Evolutionary conservation across 2,329 filamentous ascomycete species (phyloP), one percentile per base, ranked within the genome.

Genomic region (Aspergillus caelatus): DNA sequence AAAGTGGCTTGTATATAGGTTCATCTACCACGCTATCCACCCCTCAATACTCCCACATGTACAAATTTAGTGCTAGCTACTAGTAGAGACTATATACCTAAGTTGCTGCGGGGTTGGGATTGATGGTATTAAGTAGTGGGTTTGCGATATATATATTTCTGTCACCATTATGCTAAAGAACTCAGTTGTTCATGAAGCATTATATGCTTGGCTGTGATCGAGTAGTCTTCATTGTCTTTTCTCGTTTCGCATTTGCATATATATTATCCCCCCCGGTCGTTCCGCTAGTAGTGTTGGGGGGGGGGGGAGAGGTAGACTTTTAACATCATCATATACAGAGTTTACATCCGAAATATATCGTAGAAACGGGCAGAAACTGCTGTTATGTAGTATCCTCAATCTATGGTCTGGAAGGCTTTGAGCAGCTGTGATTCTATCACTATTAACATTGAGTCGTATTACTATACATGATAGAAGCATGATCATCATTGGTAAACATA

Each of bases 401-500:
- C 19, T 12, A 26, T 26, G 12, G 45, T 28, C n/a, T 3, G 21
- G 3, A 45, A 46, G 26, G 28, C 8, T 19, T 56, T 14, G 10
- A 11, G 41, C 28, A 43, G 28, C 32, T 36, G 11, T 57, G n/a
- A 48, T 30, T 57, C 55, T 45, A 45, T 57, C 39, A n/a, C 43
- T 10, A 57, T 43, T 57, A 14, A 36, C 23, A 12, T 19, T 19
- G n/a, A 58, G 12, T 48, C 16, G 14, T 32, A 32, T n/a, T 43
- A 34, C 10, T 46, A 52, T 52, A 34, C 19, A 52, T 30, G 39
- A 55, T 66, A 62, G 26, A 48, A n/a, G 43, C 61, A 32, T 32
- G 16, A 10, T 8, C n/a, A 36, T 64, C 46, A 70, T 48, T 87
- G 86, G 75, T 88, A 96, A 59, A 97, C 89, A 83, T 95, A 96